Base-by-base conservation (phyloP, 768 basidiomycete species). In the Pisolithus albus region DNA sequence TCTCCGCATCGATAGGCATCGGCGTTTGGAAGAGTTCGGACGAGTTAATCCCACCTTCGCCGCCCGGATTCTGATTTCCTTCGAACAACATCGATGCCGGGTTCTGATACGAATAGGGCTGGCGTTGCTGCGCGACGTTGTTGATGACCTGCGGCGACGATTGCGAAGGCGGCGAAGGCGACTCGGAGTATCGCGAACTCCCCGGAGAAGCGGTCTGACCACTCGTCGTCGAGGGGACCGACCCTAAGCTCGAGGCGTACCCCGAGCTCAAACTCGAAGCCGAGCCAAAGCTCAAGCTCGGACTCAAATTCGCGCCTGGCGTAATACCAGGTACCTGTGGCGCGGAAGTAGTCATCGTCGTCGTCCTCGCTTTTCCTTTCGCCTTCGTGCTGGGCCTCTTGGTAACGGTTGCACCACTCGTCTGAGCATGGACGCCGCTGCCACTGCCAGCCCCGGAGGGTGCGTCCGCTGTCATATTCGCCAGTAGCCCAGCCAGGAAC, bases 401-500 rank as follows among this genome's bases (percentile, higher is more conserved):
- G 55, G 9, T 54, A 42, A 8, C 65, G 59, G 6, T 70, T 61
- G 10, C 54, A 42, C 38, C 50, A 47, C 52, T 57, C 65, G 50
- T 41, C 39, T 37, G 7, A 13, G 42, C 7, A 15, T 24, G 10
- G 32, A 21, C 18, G 5, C 46, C 32, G 21, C 10, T 11, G 34
- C 18, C 10, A 19, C 21, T 44, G 13, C 56, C 57, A 28, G 61
- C 56, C 1, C 53, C 52, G 4, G 52, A 47, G 9, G 55, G 42
- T 2, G 55, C 55, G 11, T 56, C 55, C 9, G 75, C 73, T 64
- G 71, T 75, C 18, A 80, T 80, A n/a, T 77, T 77, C 15, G 78
- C 78, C 7, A 92, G 75, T 5, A 92, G 74, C 34, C 82, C 81
- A 41, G 79, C 78, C 43, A 92, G 73, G 77, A 92, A 92, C 45